Evolutionary conservation across 768 basidiomycete species (phyloP), one percentile per base, ranked within the genome.

Genomic region (Pleurotus djamor): DNA sequence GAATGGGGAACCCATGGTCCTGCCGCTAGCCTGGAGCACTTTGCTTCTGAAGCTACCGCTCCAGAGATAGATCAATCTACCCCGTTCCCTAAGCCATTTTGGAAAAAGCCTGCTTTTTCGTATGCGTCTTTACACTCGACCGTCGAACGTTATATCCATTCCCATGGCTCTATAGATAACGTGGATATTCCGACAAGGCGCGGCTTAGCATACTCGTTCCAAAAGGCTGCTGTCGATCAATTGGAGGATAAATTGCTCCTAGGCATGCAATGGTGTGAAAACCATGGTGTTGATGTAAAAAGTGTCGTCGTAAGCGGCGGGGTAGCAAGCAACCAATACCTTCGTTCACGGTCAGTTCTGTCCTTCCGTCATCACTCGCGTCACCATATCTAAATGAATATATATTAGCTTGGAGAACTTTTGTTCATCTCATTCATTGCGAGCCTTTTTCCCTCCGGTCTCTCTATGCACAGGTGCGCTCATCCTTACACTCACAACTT

Each of bases 241-340:
- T 76, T 98, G 0, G 86, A 86, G 65, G 83, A 85, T 48, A 97
- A 96, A 72, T 74, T 96, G 8, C 57, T 69, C 2, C 72, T 90
- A 17, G 88, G 77, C 0, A 61, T 87, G 41, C 65, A 73, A 21
- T 74, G 70, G 75, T 85, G 84, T 60, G 57, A 64, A 54, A 59
- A 66, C 7, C 65, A 77, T 21, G 79, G 74, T n/a, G 69, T 86
- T 0, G 55, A 65, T 6, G 72, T 92, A 3, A 71, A 69, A 9
- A 77, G 87, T 57, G 63, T 98, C 28, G 92, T 97, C 1, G 86
- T 91, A 13, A 94, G 93, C 60, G 96, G 96, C 0, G 96, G 96
- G 1, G 96, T 99, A 0, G 96, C 96, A 13, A 93, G 92, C 64
- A 99, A 99, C 65, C 13, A 48, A 10, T 47, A 48, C 35, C 35